These are phyloP conservation scores for Claviceps capensis DNA, from an alignment of 2,329 filamentous ascomycete genomes.

Conservation along the genomic window DNA sequence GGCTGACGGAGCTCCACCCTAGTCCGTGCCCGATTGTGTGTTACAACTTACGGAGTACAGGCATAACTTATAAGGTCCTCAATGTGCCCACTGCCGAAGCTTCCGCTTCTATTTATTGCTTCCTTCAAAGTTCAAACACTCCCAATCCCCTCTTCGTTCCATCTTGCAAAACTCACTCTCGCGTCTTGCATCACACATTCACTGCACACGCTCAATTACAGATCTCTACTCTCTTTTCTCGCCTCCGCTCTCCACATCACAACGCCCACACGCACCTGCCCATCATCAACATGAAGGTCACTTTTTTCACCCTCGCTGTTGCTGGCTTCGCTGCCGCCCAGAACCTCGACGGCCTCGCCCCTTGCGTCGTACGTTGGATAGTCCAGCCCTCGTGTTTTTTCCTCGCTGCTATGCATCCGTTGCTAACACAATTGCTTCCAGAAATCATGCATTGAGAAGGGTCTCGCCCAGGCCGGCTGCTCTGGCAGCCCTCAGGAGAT, in stretches of 20 bases:
- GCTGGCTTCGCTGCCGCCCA: constrained; percentile 25
- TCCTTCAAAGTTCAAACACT: neutral
- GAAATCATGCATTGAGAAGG: constrained; percentile 21
- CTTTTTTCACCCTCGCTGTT: constrained; percentile 18
- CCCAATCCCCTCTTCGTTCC: neutral
- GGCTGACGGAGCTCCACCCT: neutral
- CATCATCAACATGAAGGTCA: constrained; percentile 26
- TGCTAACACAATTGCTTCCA: constrained; percentile 5
- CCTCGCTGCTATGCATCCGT: neutral
- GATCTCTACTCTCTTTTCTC: neutral
- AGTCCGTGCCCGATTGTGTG: no score
- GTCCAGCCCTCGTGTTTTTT: neutral
- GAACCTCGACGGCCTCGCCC: constrained; percentile 20
- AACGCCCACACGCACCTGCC: neutral
- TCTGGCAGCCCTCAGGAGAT: neutral
- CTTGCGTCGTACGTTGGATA: constrained; percentile 25
- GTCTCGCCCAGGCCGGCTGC: constrained; percentile 15
- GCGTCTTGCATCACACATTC: neutral
- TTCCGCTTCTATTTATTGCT: neutral
- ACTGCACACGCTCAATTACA: neutral
- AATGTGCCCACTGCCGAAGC: neutral
- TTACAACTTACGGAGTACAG: no score
- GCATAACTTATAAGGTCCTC: neutral
- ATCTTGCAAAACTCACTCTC: no score
- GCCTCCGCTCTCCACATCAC: neutral